phyloP scores from a whole-genome alignment of 2,329 filamentous ascomycete species.

The Sarocladium brachiariae region DNA sequence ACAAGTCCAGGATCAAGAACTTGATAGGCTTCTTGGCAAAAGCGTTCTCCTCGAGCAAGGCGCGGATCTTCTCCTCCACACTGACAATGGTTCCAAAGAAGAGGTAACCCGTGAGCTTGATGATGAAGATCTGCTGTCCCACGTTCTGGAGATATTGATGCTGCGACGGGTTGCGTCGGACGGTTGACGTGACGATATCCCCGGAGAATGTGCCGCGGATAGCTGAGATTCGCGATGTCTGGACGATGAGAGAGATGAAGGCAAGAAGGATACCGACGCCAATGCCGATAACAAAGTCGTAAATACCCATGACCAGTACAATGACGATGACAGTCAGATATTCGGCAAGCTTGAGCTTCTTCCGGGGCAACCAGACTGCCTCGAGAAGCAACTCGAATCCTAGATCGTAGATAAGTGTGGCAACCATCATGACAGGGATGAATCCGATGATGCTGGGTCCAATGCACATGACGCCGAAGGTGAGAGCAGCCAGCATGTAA shows the following conservation, averaged over 20 bases:
- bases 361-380: slow-evolving; percentile 80
- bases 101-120: slow-evolving; percentile 90
- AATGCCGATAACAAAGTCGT: slow-evolving; percentile 94
- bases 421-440: slow-evolving; percentile 95
- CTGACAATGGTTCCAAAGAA: slow-evolving; percentile 98
- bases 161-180: slow-evolving; percentile 83
- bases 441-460: slow-evolving; percentile 86
- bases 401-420: slow-evolving; percentile 87
- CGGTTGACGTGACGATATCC: slow-evolving; percentile 82
- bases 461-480: slow-evolving; percentile 73
- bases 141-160: slow-evolving; percentile 80
- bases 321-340: slow-evolving; percentile 87
- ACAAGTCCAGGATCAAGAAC: slow-evolving; percentile 83
- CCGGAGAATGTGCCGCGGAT: slow-evolving; percentile 88
- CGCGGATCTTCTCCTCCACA: slow-evolving; percentile 82
- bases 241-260: slow-evolving; percentile 83
- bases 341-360: slow-evolving; percentile 79
- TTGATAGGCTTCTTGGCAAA: slow-evolving; percentile 76
- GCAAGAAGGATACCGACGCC: slow-evolving; percentile 86
- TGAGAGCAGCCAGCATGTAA: slow-evolving; percentile 73
- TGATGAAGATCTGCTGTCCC: slow-evolving; percentile 79
- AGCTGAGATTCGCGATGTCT: slow-evolving; percentile 83
- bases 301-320: slow-evolving; percentile 90
- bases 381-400: slow-evolving; percentile 89
- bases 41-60: slow-evolving; percentile 72